Conservation (phyloP, 2,329 filamentous ascomycete genomes). For the Aspergillus latus region DNA sequence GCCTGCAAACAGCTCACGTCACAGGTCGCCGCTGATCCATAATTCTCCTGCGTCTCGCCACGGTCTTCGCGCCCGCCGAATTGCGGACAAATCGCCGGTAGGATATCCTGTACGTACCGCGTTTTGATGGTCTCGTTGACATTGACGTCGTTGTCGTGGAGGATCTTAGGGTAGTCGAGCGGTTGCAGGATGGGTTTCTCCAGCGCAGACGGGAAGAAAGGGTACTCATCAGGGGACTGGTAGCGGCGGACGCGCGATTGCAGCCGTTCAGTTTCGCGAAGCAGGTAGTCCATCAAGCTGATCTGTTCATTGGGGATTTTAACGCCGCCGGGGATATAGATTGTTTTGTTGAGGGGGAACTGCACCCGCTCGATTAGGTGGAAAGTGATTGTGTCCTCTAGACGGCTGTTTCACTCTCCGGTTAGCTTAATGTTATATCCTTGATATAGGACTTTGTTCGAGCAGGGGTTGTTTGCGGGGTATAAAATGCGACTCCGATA, state of each 20-base stretch:
- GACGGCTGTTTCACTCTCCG: conserved; percentile 61
- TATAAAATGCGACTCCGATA: conserved; percentile 2
- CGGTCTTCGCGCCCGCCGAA: conserved; percentile 71
- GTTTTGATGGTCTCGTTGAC: conserved; percentile 84
- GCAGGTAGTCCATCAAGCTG: conserved; percentile 92
- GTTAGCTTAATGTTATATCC: neutral
- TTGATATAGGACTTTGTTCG: neutral
- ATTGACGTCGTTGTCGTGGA: conserved; percentile 86
- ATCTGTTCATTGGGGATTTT: conserved; percentile 70
- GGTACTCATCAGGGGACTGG: conserved; percentile 94
- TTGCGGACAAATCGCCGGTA: conserved; percentile 78
- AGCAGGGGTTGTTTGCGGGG: neutral
- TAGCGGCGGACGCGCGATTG: conserved; percentile 93
- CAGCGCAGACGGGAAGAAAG: conserved; percentile 85
- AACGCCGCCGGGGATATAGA: conserved; percentile 77
- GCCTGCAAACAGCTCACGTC: conserved; percentile 91
- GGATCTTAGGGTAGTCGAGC: conserved; percentile 81
- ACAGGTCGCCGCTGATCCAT: conserved; percentile 85
- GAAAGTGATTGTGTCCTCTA: conserved; percentile 97
- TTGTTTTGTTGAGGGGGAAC: conserved; percentile 85
- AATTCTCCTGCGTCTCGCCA: conserved; percentile 88
- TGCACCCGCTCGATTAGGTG: conserved; percentile 97
- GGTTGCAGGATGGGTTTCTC: conserved; percentile 81
- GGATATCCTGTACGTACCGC: conserved; percentile 78
- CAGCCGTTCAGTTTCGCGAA: conserved; percentile 82